Percentiles rank a stretch among this genome's conserved stretches.
Conservation (phyloP, 129 eudicot species). For the Pseudognaphalium luteoalbum region DNA sequence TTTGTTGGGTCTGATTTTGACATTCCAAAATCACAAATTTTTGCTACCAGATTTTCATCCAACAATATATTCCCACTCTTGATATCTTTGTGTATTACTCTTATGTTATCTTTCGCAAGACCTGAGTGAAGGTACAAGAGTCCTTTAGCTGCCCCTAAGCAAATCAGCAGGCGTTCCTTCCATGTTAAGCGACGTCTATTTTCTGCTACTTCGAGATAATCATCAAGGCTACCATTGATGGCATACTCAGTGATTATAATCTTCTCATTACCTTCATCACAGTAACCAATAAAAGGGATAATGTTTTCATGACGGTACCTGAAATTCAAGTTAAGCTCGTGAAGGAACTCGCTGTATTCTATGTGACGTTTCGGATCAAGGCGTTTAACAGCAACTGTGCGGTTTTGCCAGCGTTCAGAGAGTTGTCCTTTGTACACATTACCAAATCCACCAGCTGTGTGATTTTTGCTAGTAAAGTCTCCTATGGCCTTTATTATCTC, state of each 20-base stretch:
- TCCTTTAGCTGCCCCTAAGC: slow-evolving; percentile 2
- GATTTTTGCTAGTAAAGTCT: background rate
- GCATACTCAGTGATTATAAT: background rate
- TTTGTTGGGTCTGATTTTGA: background rate
- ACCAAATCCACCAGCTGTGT: background rate
- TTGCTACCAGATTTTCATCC: background rate
- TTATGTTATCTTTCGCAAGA: background rate
- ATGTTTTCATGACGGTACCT: background rate
- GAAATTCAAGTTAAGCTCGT: background rate
- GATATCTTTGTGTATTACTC: background rate
- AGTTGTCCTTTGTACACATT: background rate
- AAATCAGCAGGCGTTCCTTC: background rate
- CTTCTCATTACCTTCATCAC: background rate
- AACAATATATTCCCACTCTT: slow-evolving; percentile 8
- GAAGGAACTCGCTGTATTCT: background rate
- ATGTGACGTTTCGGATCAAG: background rate
- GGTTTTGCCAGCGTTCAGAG: background rate
- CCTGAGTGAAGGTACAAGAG: background rate
- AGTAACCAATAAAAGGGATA: background rate
- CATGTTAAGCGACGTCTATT: background rate
- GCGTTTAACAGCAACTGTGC: background rate
- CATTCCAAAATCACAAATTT: slow-evolving; percentile 4
- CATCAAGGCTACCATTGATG: slow-evolving; percentile 1
- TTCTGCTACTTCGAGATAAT: background rate
- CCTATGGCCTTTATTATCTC: background rate